Conservation (phyloP, 2,329 filamentous ascomycete species). For the Sordariomycetes sp. region DNA sequence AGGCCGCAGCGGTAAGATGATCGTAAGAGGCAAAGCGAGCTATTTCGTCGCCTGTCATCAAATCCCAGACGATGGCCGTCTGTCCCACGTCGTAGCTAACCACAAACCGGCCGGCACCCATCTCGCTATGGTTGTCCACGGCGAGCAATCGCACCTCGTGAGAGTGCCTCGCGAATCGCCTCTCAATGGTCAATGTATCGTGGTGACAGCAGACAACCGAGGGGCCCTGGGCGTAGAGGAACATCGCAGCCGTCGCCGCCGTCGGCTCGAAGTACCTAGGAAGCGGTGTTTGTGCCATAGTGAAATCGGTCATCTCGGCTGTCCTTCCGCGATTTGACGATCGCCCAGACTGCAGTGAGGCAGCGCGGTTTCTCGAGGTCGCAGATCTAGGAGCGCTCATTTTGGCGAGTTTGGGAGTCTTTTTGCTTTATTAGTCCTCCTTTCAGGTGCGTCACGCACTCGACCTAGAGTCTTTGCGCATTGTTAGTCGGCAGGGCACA, state of each 20-base stretch:
- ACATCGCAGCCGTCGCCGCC: conserved; percentile 81
- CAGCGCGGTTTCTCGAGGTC: conserved; percentile 4
- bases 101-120: conserved; percentile 72
- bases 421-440: not conserved
- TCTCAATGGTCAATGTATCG: conserved; percentile 81
- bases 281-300: conserved; percentile 3
- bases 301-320: conserved; percentile 7
- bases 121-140: conserved; percentile 85
- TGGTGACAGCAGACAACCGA: conserved; percentile 83
- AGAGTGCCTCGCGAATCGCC: conserved; percentile 72
- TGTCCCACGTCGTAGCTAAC: conserved; percentile 89
- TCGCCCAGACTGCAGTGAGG: conserved; percentile 2
- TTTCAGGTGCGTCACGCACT: not conserved
- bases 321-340: conserved; percentile 6
- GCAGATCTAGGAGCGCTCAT: conserved; percentile 5
- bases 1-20: conserved; percentile 70
- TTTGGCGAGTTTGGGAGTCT: not conserved
- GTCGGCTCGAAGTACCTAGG: conserved; percentile 68
- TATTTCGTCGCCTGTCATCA: conserved; percentile 82
- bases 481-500: conserved; percentile 3
- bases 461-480: not conserved
- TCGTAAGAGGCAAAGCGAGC: conserved; percentile 90
- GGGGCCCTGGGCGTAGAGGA: conserved; percentile 78
- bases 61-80: conserved; percentile 93
- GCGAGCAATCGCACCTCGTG: conserved; percentile 77